Base-by-base conservation (phyloP, 768 basidiomycete genomes). In the Tulasnella sp. region DNA sequence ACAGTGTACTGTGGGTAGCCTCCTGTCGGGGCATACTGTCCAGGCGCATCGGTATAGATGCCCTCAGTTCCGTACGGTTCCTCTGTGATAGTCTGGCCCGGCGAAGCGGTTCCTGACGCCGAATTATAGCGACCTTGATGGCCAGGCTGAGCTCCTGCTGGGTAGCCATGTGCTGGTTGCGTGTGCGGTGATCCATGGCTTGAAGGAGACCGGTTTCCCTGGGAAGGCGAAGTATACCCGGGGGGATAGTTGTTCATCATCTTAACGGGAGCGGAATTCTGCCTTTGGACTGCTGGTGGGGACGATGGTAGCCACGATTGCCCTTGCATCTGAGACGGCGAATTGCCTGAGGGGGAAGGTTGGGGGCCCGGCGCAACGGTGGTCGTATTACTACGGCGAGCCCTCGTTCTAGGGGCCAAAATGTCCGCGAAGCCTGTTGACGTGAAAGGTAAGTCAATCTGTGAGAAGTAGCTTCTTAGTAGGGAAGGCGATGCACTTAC, bases 401-500 rank as follows among this genome's bases (percentile, higher is more conserved):
- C 61, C 61, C 61, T 67, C 61, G 5, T 5, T 35, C 32, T 67
- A 3, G 61, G 61, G 32, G 61, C 61, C 13, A 67, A 13, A 67
- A 67, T 67, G 61, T 67, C 61, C 61, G 61, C 61, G 32, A 67
- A 67, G 61, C 61, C 61, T 67, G 29, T 67, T 35, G 32, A 67
- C 29, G 61, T 67, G 61, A 15, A 67, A 26, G 61, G 61, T 67
- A 67, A 67, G 61, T 67, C 61, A 67, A 67, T 67, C 61, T 67
- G 29, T 35, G 29, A 29, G 61, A 26, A 13, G 35, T 35, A 67
- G 15, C 61, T 42, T 40, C 46, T 73, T 23, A 40, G 37, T 23
- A 48, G 26, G 39, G 46, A 48, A 73, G 46, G 39, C 37, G 71
- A 51, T 75, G 74, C 35, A 37, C 39, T 77, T 13, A 77, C 77